A percentile compares a stretch with the other conserved stretches of the same genome.
Evolutionary conservation across 768 basidiomycete genomes (phyloP).

Genomic region (Crassisporium funariophilum): DNA sequence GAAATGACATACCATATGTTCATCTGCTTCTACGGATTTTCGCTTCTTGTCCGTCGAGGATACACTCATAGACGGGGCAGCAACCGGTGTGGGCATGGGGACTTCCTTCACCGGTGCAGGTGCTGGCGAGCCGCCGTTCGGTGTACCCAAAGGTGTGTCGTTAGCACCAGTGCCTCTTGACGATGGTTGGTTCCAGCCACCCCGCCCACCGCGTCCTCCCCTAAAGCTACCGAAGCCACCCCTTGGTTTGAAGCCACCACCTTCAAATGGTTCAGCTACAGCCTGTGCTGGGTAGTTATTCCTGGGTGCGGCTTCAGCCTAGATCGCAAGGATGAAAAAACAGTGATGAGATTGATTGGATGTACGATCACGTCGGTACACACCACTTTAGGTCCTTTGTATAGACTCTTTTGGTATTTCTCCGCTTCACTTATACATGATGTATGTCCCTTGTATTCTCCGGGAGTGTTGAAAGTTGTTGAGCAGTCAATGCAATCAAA

Average conservation of each 20-base stretch:
- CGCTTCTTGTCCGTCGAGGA: constrained; percentile 37
- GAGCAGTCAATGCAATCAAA: constrained; percentile 90
- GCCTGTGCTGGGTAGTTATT: constrained; percentile 26
- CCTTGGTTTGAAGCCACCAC: constrained; percentile 9
- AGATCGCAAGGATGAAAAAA: not conserved
- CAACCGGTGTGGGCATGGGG: not conserved
- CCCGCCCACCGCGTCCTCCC: constrained; percentile 33
- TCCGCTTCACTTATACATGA: constrained; percentile 89
- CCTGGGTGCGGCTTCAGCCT: constrained; percentile 11
- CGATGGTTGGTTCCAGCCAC: constrained; percentile 31
- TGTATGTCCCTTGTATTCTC: constrained; percentile 81
- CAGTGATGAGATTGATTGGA: constrained; percentile 1
- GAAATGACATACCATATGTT: constrained; percentile 24
- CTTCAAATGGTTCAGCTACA: constrained; percentile 1
- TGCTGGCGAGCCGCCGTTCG: constrained; percentile 41
- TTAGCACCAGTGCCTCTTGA: constrained; percentile 62
- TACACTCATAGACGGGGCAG: not conserved
- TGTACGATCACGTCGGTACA: constrained; percentile 13
- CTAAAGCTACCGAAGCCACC: constrained; percentile 18
- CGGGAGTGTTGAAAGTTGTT: constrained; percentile 75
- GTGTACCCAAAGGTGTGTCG: constrained; percentile 68
- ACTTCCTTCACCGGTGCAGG: constrained; percentile 9
- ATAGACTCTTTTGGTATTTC: constrained; percentile 87
- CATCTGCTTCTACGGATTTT: constrained; percentile 30
- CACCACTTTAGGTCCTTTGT: constrained; percentile 75